Conservation (phyloP, 83 land plant species). For the Thuja plicata region DNA sequence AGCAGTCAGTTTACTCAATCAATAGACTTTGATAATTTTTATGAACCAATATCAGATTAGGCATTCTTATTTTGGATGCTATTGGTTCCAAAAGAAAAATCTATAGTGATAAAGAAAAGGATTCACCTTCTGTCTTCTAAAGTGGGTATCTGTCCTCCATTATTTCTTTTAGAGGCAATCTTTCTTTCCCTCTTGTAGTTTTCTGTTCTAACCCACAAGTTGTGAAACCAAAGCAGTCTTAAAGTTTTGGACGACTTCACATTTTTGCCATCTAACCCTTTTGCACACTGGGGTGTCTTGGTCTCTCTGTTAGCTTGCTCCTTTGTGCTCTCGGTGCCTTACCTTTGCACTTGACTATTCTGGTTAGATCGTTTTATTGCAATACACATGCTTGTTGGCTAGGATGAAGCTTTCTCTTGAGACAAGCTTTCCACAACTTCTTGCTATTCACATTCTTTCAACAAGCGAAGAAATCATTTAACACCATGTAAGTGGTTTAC, state of each 20-base stretch:
- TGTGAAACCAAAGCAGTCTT: not conserved
- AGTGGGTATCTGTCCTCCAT: not conserved
- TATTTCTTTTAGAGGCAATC: not conserved
- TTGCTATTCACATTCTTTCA: too few relatives aligned
- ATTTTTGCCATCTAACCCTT: not conserved
- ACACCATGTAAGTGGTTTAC: too few relatives aligned
- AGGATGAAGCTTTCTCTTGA: too few relatives aligned
- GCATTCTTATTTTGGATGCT: not conserved
- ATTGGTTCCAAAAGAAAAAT: not conserved
- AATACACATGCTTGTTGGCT: too few relatives aligned
- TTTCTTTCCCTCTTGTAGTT: not conserved
- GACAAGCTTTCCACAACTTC: too few relatives aligned
- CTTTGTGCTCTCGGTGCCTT: not conserved
- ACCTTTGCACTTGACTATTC: too few relatives aligned
- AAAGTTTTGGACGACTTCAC: not conserved
- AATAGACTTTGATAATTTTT: not conserved
- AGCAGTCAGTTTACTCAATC: not conserved
- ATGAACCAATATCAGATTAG: not conserved
- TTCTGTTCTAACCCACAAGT: not conserved
- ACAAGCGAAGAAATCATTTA: too few relatives aligned
- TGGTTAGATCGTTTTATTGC: too few relatives aligned
- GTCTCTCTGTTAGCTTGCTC: not conserved
- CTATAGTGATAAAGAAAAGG: not conserved
- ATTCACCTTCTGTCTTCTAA: not conserved
- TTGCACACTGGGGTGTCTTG: not conserved